Percentiles rank a stretch among this genome's conserved stretches.
These are phyloP conservation scores for Nitzschia sp. DNA, from an alignment of 108 stramenopile genomes.

Conservation along the genomic window DNA sequence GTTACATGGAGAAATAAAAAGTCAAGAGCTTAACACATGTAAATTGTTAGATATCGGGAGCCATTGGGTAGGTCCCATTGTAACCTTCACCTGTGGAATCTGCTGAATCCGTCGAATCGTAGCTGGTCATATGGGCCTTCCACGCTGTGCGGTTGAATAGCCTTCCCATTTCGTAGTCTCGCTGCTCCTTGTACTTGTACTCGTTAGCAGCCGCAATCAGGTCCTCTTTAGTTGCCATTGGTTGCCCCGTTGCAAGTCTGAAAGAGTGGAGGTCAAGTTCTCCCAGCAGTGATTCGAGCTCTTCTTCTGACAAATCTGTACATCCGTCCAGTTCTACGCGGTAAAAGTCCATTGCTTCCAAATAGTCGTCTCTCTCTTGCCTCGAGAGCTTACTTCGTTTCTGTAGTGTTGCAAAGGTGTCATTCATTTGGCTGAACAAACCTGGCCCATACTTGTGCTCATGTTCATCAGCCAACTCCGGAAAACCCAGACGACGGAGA, in stretches of 20 bases:
- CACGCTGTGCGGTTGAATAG: too few relatives aligned
- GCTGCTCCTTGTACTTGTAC: too few relatives aligned
- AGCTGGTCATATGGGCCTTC: too few relatives aligned
- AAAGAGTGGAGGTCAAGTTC: slow-evolving; percentile 40
- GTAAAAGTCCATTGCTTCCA: slow-evolving; percentile 38
- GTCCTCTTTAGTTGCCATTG: too few relatives aligned
- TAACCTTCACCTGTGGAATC: too few relatives aligned
- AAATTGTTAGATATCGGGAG: too few relatives aligned
- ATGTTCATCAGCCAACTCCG: slow-evolving; percentile 76
- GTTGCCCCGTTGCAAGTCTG: slow-evolving; percentile 17
- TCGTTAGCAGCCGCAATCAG: too few relatives aligned
- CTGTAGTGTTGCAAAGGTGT: slow-evolving; percentile 27
- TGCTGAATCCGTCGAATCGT: too few relatives aligned
- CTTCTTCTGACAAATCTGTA: slow-evolving; percentile 39
- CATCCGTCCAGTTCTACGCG: slow-evolving; percentile 42
- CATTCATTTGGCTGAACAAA: slow-evolving; percentile 43
- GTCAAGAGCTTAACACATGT: too few relatives aligned
- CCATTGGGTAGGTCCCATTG: too few relatives aligned
- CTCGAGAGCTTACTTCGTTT: not conserved
- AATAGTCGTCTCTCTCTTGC: slow-evolving; percentile 24
- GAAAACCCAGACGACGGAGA: slow-evolving; percentile 57
- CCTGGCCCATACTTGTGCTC: slow-evolving; percentile 80
- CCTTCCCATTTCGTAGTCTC: too few relatives aligned
- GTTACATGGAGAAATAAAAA: too few relatives aligned
- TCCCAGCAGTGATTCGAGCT: slow-evolving; percentile 30